phyloP scores from a whole-genome alignment of 306 rosid species.

The Trifolium dubium region DNA sequence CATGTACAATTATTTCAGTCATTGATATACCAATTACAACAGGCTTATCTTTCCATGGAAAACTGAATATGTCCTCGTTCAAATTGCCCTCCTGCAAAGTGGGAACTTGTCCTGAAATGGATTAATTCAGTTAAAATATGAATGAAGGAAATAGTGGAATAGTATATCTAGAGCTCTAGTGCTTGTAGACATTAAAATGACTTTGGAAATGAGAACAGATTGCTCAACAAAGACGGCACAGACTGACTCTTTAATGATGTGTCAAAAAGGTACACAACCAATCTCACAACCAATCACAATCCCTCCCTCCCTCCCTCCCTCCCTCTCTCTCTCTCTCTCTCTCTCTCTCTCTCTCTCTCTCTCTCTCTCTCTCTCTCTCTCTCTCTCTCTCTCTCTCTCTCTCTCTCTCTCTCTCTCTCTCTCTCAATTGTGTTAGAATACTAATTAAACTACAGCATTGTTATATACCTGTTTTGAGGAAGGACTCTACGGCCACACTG shows the following conservation, averaged over 20 bases:
- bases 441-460: slow-evolving; percentile 37
- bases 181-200: slow-evolving; percentile 27
- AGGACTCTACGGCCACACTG: slow-evolving; percentile 83
- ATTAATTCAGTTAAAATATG: slow-evolving; percentile 32
- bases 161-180: slow-evolving; percentile 8
- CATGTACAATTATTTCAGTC: slow-evolving; percentile 30
- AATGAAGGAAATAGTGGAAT: slow-evolving; percentile 25
- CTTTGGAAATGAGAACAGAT: slow-evolving; percentile 9
- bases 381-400: background rate
- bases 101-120: slow-evolving; percentile 78
- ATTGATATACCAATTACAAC: slow-evolving; percentile 78
- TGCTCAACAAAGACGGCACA: slow-evolving; percentile 26
- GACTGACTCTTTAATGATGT: slow-evolving; percentile 22
- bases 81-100: slow-evolving; percentile 80
- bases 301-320: background rate
- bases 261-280: slow-evolving; percentile 14
- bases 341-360: background rate
- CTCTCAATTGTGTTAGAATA: slow-evolving; percentile 3
- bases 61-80: slow-evolving; percentile 78
- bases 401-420: background rate
- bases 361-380: background rate
- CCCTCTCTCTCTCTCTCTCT: background rate
- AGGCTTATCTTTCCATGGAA: slow-evolving; percentile 93
- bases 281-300: too few species aligned
- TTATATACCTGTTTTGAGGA: slow-evolving; percentile 79